Percentiles rank a stretch among this genome's conserved stretches.
Conservation (phyloP, 768 basidiomycete genomes). For the Phanerochaete sordida region DNA sequence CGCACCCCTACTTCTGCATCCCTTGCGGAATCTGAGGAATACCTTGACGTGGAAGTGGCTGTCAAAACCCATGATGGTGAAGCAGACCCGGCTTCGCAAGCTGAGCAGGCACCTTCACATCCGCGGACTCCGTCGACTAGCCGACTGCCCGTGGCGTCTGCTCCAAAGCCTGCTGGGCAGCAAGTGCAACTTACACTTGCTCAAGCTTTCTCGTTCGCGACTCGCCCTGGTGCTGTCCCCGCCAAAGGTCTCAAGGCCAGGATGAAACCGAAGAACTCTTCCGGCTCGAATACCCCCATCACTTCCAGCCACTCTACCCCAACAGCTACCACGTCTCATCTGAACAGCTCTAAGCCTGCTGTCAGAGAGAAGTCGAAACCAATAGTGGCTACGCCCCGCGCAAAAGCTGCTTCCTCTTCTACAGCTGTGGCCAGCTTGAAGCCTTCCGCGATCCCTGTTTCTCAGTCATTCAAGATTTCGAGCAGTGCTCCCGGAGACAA, state of each 20-base stretch:
- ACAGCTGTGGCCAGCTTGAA: background rate
- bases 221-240: background rate
- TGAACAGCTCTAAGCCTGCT: background rate
- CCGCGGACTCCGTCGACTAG: constrained; percentile 5
- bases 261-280: constrained; percentile 6
- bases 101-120: background rate
- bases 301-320: background rate
- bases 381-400: background rate
- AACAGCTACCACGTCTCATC: background rate
- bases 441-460: background rate
- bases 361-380: background rate
- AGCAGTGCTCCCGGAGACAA: background rate
- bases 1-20: background rate
- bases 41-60: background rate
- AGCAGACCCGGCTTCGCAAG: background rate
- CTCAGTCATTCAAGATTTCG: background rate
- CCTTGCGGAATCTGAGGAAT: background rate
- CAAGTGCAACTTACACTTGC: background rate
- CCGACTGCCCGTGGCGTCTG: constrained; percentile 2
- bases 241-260: background rate
- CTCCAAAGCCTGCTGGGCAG: background rate
- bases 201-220: background rate
- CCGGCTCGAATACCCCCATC: background rate
- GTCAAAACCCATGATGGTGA: background rate
- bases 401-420: background rate